Conservation (phyloP, 73 alveolate genomes). For the Blepharisma stoltei region DNA sequence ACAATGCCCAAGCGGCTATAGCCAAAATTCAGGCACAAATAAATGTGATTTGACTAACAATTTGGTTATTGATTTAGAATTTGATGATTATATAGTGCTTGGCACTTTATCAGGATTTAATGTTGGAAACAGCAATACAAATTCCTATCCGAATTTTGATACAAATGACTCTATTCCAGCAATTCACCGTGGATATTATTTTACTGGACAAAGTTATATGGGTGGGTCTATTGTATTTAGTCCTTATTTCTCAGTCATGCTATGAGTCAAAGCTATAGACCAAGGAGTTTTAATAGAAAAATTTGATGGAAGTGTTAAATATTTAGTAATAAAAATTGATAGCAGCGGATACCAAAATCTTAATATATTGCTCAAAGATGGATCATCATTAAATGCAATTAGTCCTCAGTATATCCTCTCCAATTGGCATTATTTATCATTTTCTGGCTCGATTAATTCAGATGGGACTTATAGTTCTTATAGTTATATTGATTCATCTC, state of each 20-base stretch:
- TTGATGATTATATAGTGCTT: background rate
- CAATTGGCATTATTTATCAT: too few species aligned
- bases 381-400: too few species aligned
- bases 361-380: too few species aligned
- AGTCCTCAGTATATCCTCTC: too few species aligned
- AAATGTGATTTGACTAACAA: background rate
- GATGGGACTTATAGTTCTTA: too few species aligned
- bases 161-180: background rate
- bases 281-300: slow-evolving; percentile 1
- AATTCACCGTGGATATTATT: slow-evolving; percentile 14
- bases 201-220: background rate
- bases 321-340: too few species aligned
- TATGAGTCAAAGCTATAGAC: background rate
- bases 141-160: background rate
- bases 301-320: background rate
- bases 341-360: too few species aligned
- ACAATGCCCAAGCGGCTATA: background rate
- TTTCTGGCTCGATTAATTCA: too few species aligned
- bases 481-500: too few species aligned
- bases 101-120: background rate
- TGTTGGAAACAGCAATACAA: background rate
- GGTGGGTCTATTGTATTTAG: background rate
- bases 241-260: background rate
- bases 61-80: slow-evolving; percentile 2
- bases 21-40: too few species aligned